These are phyloP conservation scores for Macrophomina phaseolina DNA, from an alignment of 2,329 filamentous ascomycete genomes.

Conservation along the genomic window DNA sequence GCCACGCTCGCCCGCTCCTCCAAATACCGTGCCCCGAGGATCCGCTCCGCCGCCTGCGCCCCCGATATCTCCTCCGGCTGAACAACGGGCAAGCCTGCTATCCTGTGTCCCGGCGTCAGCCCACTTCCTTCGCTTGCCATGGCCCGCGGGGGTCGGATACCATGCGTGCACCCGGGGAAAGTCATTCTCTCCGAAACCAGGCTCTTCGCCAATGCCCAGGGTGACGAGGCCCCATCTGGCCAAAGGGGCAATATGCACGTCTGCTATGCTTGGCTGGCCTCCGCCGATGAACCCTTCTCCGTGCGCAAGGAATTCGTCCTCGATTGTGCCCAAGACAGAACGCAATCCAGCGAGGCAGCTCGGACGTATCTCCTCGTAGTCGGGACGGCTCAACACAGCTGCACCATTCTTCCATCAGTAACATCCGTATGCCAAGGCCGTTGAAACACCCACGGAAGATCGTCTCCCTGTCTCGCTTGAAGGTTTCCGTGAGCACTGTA, in stretches of 20 bases:
- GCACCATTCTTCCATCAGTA: not conserved
- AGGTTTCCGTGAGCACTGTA: not conserved
- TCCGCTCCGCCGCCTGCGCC: not conserved
- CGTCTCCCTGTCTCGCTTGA: slow-evolving; percentile 3
- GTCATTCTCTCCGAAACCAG: slow-evolving; percentile 11
- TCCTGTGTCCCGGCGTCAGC: not conserved
- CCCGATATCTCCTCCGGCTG: not conserved
- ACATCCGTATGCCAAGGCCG: not conserved
- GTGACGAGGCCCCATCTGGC: slow-evolving; percentile 22
- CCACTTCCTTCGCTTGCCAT: too few species aligned
- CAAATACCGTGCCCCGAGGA: not conserved
- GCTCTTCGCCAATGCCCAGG: slow-evolving; percentile 12
- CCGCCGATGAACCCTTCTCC: not conserved
- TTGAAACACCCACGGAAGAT: slow-evolving; percentile 11
- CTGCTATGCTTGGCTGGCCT: slow-evolving; percentile 8
- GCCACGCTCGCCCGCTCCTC: not conserved
- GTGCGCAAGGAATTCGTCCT: slow-evolving; percentile 1
- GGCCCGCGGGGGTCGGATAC: not conserved
- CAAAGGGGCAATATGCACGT: slow-evolving; percentile 18
- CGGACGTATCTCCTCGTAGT: not conserved
- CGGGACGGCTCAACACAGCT: not conserved
- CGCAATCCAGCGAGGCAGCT: slow-evolving; percentile 2
- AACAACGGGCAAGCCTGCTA: not conserved
- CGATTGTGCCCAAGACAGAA: slow-evolving; percentile 1
- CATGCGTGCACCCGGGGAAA: slow-evolving; percentile 26